Percentiles rank a stretch among this genome's conserved stretches.
These are phyloP conservation scores for Tolypocladium amazonense DNA, from an alignment of 2,329 filamentous ascomycete genomes.

Conservation along the genomic window DNA sequence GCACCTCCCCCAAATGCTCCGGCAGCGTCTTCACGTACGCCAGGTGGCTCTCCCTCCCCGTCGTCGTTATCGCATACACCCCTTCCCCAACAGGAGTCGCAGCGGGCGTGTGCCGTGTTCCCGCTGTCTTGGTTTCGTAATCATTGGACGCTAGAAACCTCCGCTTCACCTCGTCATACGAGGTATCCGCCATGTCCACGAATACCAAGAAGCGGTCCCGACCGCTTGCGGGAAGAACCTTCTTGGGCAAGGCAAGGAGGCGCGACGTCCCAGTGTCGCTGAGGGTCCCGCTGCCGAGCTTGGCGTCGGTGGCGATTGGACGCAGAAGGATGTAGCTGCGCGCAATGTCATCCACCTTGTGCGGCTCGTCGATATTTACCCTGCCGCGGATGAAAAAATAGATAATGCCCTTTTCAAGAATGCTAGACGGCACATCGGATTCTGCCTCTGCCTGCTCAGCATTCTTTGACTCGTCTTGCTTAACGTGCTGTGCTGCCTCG, in stretches of 20 bases:
- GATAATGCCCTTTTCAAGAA: not conserved
- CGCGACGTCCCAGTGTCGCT: not conserved
- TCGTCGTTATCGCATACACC: not conserved
- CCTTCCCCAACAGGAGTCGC: not conserved
- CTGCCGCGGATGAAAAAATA: not conserved
- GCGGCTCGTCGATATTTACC: not conserved
- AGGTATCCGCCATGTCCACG: not conserved
- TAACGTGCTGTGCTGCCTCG: not conserved
- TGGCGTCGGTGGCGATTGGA: not conserved
- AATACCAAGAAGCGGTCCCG: not conserved
- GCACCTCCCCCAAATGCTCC: not conserved
- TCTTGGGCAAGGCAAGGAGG: not conserved
- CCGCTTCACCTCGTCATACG: not conserved
- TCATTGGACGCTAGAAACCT: not conserved
- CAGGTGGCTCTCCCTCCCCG: not conserved
- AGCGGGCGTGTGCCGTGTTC: not conserved
- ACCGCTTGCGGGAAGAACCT: not conserved
- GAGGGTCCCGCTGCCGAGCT: not conserved
- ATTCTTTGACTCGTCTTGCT: not conserved
- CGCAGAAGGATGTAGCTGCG: not conserved
- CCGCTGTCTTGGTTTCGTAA: not conserved
- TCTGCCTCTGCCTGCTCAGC: not conserved
- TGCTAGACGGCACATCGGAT: not conserved
- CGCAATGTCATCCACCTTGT: not conserved
- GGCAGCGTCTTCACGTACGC: not conserved